Evolutionary conservation across 495 filamentous ascomycete species (phyloP).

Genomic region (Aspergillus affinis): DNA sequence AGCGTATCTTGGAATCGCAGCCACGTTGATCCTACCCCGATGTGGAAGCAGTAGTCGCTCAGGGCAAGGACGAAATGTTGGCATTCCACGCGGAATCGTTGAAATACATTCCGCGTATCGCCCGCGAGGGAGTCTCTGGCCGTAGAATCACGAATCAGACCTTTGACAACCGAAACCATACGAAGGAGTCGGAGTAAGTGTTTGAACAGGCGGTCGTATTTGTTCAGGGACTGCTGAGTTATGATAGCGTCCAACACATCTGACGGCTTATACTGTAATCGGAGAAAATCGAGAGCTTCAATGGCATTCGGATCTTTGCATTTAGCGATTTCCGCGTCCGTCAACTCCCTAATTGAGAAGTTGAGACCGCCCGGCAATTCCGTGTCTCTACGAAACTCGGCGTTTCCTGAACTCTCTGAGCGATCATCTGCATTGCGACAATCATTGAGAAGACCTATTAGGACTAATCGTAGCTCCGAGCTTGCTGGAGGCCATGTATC

Average conservation of each 20-base stretch:
- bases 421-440: slow-evolving; percentile 51
- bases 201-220: slow-evolving; percentile 83
- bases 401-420: slow-evolving; percentile 19
- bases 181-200: slow-evolving; percentile 73
- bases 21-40: slow-evolving; percentile 73
- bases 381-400: slow-evolving; percentile 33
- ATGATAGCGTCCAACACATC: slow-evolving; percentile 70
- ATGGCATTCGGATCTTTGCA: slow-evolving; percentile 77
- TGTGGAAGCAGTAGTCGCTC: slow-evolving; percentile 72
- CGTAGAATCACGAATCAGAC: slow-evolving; percentile 63
- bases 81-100: slow-evolving; percentile 70
- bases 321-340: slow-evolving; percentile 69
- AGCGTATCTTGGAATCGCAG: slow-evolving; percentile 63
- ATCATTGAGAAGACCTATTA: slow-evolving; percentile 84
- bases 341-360: slow-evolving; percentile 83
- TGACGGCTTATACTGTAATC: slow-evolving; percentile 80
- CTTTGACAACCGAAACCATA: slow-evolving; percentile 75
- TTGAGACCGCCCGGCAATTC: slow-evolving; percentile 78
- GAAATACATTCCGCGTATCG: slow-evolving; percentile 44
- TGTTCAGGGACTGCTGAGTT: slow-evolving; percentile 61
- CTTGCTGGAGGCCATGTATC: slow-evolving; percentile 90
- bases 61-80: slow-evolving; percentile 73
- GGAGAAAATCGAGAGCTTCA: slow-evolving; percentile 87
- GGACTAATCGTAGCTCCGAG: slow-evolving; percentile 81
- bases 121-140: slow-evolving; percentile 38